Base-by-base conservation (phyloP, 2,329 filamentous ascomycete species). In the Ascochyta clinopodiicola region DNA sequence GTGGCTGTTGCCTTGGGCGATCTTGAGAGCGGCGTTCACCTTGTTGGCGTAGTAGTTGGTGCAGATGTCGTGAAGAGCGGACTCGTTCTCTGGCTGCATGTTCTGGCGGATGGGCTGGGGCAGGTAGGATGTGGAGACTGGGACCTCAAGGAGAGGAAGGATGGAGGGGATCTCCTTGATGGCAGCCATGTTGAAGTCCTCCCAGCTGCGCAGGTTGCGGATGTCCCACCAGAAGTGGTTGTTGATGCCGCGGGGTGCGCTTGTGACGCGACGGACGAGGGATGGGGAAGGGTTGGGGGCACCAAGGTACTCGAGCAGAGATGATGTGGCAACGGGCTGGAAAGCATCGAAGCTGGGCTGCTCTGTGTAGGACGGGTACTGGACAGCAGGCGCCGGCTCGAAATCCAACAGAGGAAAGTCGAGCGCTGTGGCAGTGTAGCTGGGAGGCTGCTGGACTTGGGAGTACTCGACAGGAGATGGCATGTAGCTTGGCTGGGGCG, bases 211-310 rank as follows among this genome's bases (percentile, higher is more conserved):
- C 63, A 97, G 82, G 73, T 96, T 94, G 64, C 94, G 90, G 55
- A 96, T 84, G 70, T 98, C 94, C 90, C 92, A 97, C 94, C 94
- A 98, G 76, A 94, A 96, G 79, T 96, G 88, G 74, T 88, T 91
- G 67, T 84, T 88, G 76, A 82, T 84, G 69, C 82, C 87, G 73
- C 86, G 90, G 61, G 81, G 85, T 78, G 87, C 73, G 71, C 89
- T 88, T 56, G 89, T 90, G 63, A 94, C 85, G 63, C 88, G 90
- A 69, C 89, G 89, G 34, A 96, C 91, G 31, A 96, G 81, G 36
- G 89, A 88, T 17, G 93, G 89, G 21, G 91, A 88, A 19, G 93
- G 92, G 71, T 96, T 96, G 57, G 90, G 79, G 0, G 84, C 81
- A 2, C 89, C 92, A 43, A 98, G 85, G 77, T 95, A 96, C 59